Evolutionary conservation across 2,329 filamentous ascomycete species (phyloP).

Genomic region (Nemania sp.): DNA sequence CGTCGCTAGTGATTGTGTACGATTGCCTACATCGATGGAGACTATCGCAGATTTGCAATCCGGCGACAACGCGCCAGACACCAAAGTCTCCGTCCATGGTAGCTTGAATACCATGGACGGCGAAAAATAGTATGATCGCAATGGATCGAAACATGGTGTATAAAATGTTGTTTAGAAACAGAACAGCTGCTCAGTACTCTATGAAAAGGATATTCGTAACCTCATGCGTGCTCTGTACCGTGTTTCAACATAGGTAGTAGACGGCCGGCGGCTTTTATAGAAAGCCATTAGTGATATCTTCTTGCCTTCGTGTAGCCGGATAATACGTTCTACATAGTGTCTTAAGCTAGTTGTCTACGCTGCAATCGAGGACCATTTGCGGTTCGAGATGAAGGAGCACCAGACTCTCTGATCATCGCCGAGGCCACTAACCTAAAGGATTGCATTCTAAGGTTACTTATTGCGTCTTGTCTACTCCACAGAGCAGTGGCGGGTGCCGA

Average conservation of each 20-base stretch:
- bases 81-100: neutral
- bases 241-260: neutral
- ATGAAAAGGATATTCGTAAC: neutral
- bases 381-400: neutral
- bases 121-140: neutral
- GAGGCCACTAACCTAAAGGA: neutral
- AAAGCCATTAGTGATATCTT: neutral
- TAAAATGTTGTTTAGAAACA: neutral
- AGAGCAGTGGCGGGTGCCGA: no score
- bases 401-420: neutral
- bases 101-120: neutral
- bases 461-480: no score
- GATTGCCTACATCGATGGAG: neutral
- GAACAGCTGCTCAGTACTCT: neutral
- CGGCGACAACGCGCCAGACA: neutral
- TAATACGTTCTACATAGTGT: neutral
- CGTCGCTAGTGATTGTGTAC: neutral
- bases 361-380: neutral
- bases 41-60: neutral
- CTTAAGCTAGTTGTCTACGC: neutral
- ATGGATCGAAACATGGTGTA: neutral
- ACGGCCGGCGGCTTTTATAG: neutral
- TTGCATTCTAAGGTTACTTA: no score
- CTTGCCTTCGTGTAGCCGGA: neutral
- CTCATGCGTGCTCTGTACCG: neutral